A percentile compares a stretch with the other conserved stretches of the same genome.
phyloP scores from a whole-genome alignment of 257 asterid species.

The Misopates orontium region DNA sequence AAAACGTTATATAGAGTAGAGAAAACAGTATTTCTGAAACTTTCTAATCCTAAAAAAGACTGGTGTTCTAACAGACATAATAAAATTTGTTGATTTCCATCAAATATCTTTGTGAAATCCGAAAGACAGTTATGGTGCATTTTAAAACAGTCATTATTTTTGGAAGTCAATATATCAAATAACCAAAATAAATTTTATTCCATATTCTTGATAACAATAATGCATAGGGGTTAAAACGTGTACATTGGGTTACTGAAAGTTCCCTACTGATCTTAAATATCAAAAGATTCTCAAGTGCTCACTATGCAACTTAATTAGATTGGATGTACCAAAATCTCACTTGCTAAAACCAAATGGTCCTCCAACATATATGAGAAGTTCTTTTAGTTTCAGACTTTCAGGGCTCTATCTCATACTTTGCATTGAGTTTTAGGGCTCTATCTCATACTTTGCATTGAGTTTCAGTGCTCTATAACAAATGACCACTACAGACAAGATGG shows the following conservation, averaged over 20 bases:
- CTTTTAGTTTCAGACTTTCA: constrained; percentile 3
- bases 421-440: background rate
- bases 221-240: too few relatives aligned
- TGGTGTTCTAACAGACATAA: background rate
- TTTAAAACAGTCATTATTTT: background rate
- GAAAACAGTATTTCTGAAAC: background rate
- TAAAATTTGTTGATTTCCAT: background rate
- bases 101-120: background rate
- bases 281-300: background rate
- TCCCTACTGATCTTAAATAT: background rate
- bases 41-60: background rate
- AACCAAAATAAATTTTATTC: too few relatives aligned
- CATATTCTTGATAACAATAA: too few relatives aligned
- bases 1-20: background rate
- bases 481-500: background rate
- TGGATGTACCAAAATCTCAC: background rate
- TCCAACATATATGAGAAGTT: background rate
- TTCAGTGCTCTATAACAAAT: too few relatives aligned
- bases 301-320: constrained; percentile 1
- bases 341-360: background rate
- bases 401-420: background rate
- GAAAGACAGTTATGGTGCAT: background rate
- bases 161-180: background rate
- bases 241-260: too few relatives aligned
- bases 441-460: background rate